Base-by-base conservation (phyloP, 192 early-diverging fungal species). In the Umbelopsis isabellina region DNA sequence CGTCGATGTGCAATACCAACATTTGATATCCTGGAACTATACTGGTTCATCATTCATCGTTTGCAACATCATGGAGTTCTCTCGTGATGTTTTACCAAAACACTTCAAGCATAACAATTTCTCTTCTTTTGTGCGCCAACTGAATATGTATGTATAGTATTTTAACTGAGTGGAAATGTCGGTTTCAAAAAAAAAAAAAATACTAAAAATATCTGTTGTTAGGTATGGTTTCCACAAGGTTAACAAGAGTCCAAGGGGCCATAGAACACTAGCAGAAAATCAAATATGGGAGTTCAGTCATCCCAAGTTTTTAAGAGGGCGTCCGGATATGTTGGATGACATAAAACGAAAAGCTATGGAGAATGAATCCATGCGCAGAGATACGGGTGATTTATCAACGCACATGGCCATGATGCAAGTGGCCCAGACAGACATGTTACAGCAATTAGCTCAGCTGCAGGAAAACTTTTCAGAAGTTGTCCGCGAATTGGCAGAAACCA, bases 21-120 rank as follows among this genome's bases (percentile, higher is more conserved):
- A 94, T 77, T 82, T 94, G 72, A 97, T 97, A 72, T 89, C 89
- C 21, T 97, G 94, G 94, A 94, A 91, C 81, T 91, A 90, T 72
- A 87, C 89, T 35, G 95, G 95, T 21, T 89, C 90, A 1, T 94
- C 94, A 12, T 97, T 97, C 70, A 90, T 93, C 68, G 93, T 97
- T 64, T 92, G 92, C 81, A 94, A 94, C 69, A 91, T 94, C 68
- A 92, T 91, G 85, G 92, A 94, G 75, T 95, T 97, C 71, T 91
- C 91, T 58, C 84, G 89, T 67, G 93, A 95, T 77, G 93, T 97
- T 30, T 82, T 96, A 41, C 93, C 94, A 45, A 94, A 94, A 76
- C 92, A 95, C 78, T 96, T 96, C 75, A 94, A 95, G 80, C 94
- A 96, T 82, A 95, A 93, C 80, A 96, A 96, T 76, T 94, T 94